Conservation (phyloP, 2,329 filamentous ascomycete genomes). For the Aspergillaceae sp. region DNA sequence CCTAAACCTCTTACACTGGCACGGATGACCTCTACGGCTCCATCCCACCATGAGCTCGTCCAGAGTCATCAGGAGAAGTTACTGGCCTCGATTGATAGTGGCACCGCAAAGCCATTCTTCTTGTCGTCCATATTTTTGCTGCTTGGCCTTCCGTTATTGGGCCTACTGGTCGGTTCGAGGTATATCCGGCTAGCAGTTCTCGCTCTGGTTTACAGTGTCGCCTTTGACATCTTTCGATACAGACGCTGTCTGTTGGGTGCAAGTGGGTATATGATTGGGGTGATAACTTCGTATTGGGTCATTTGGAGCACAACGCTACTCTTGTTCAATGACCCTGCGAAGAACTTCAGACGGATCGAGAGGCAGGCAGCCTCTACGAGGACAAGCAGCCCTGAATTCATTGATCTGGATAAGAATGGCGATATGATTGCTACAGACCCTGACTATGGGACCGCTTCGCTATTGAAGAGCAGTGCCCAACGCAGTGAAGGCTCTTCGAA, state of each 20-base stretch:
- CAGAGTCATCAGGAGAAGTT: constrained; percentile 15
- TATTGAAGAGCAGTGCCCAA: no score
- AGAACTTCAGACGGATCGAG: constrained; percentile 50
- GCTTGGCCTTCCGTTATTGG: constrained; percentile 34
- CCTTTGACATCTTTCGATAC: constrained; percentile 36
- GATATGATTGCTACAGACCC: not conserved
- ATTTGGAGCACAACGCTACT: constrained; percentile 47
- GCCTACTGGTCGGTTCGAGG: constrained; percentile 37
- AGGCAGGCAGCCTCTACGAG: constrained; percentile 12
- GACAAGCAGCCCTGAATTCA: not conserved
- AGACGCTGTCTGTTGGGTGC: constrained; percentile 43
- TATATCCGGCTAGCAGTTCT: constrained; percentile 41
- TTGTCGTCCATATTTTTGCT: constrained; percentile 28
- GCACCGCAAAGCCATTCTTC: constrained; percentile 25
- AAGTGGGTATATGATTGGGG: constrained; percentile 47
- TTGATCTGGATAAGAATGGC: not conserved
- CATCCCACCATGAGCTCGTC: constrained; percentile 21
- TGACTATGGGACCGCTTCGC: not conserved
- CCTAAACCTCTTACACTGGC: not conserved
- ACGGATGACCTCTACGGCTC: constrained; percentile 19
- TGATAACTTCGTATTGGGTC: constrained; percentile 47
- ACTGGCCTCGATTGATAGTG: constrained; percentile 17
- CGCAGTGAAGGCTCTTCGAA: not conserved
- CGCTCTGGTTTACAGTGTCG: constrained; percentile 34
- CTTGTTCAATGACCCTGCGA: constrained; percentile 48